Percentiles rank a stretch among this genome's conserved stretches.
These are phyloP conservation scores for Talaromyces sp. DNA, from an alignment of 2,329 filamentous ascomycete genomes.

Conservation along the genomic window DNA sequence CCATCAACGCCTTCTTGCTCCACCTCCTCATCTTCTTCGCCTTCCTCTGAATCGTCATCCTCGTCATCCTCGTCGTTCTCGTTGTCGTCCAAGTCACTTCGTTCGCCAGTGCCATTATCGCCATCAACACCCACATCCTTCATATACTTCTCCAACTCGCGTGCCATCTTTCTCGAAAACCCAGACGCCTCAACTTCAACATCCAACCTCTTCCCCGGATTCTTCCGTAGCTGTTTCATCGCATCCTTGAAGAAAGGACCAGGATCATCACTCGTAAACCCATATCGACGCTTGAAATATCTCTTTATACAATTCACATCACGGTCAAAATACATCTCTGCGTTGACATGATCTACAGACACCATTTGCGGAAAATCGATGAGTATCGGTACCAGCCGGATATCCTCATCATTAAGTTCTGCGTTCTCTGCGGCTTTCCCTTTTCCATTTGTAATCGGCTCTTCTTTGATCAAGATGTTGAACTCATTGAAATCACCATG, in stretches of 20 bases:
- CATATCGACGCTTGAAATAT: conserved; percentile 85
- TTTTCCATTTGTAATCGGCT: conserved; percentile 35
- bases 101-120: conserved; percentile 41
- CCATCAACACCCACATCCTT: conserved; percentile 63
- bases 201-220: conserved; percentile 69
- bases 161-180: conserved; percentile 95
- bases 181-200: conserved; percentile 87
- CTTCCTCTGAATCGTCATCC: conserved; percentile 21
- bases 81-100: conserved; percentile 36
- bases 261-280: conserved; percentile 75
- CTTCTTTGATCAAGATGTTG: conserved; percentile 91
- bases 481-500: conserved; percentile 99
- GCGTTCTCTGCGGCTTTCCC: conserved; percentile 36
- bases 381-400: conserved; percentile 71
- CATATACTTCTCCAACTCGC: conserved; percentile 89
- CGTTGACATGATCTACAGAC: conserved; percentile 88
- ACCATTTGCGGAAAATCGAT: conserved; percentile 99
- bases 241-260: conserved; percentile 85
- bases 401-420: conserved; percentile 28
- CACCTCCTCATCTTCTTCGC: conserved; percentile 17
- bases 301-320: conserved; percentile 94
- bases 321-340: conserved; percentile 95
- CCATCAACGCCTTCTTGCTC: background rate
- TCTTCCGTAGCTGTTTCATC: conserved; percentile 64
- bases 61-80: conserved; percentile 40